Base-by-base conservation (phyloP, 2,329 filamentous ascomycete species). In the Colletotrichum cuscutae region DNA sequence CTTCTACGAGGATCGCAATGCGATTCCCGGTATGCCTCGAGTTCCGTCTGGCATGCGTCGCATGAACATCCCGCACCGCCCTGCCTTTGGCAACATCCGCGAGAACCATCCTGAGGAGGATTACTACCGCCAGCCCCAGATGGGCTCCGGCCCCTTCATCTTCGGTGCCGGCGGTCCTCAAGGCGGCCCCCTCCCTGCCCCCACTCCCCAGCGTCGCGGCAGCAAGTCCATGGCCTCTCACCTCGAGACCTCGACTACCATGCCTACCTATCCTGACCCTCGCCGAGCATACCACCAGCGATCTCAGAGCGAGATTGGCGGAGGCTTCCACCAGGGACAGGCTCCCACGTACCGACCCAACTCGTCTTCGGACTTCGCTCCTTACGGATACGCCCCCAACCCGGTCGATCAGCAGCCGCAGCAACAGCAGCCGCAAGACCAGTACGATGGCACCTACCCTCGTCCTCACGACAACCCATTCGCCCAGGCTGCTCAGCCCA, bases 11-110 rank as follows among this genome's bases (percentile, higher is more conserved):
- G 77, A 79, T 54, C 77, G 75, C 13, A 72, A 71, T 65, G 53
- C 75, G 28, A 74, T 76, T 60, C 77, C 75, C 26, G 71, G 71
- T 42, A 73, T 73, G 67, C 46, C 61, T 19, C 56, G 71, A 35
- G 68, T 71, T 49, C 68, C 67, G 9, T 71, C 67, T 28, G 68
- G 61, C 62, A 76, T 77, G 59, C 77, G 76, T 61, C 75, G 75
- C 24, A 76, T 76, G 35, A 67, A 77, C 53, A 71, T 73, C 4
- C 71, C 71, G 19, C 71, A 73, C 9, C n/a, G 64, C 54, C 62
- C 73, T 53, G 77, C 77, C 19, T 82, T 82, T 65, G 76, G 75
- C 7, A 77, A 80, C 53, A 82, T 81, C 66, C 81, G 79, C 42
- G 82, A 83, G 75, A 77, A 77, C 59, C 77, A 78, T 8, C 75